A percentile compares a stretch with the other conserved stretches of the same genome.
phyloP scores from a whole-genome alignment of 805 yeast species.

The Candida sonorensis region DNA sequence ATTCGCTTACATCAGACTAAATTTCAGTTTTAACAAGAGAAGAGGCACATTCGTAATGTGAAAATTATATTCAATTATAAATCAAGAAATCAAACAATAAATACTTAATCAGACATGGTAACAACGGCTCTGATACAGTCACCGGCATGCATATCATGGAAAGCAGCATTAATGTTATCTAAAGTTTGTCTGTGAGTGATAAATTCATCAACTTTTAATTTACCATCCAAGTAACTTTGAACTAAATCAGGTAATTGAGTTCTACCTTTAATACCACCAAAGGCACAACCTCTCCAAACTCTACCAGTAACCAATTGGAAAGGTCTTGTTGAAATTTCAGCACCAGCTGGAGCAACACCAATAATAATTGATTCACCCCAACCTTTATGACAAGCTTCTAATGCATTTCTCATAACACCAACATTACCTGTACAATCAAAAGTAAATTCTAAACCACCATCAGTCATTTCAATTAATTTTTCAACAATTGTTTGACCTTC shows the following conservation, averaged over 20 bases:
- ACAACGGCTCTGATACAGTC: slow-evolving; percentile 87
- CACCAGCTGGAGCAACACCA: slow-evolving; percentile 98
- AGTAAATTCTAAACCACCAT: slow-evolving; percentile 94
- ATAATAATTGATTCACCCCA: slow-evolving; percentile 96
- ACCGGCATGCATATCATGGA: slow-evolving; percentile 92
- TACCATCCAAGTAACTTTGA: slow-evolving; percentile 75
- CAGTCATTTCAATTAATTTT: slow-evolving; percentile 80
- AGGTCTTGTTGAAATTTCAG: slow-evolving; percentile 95
- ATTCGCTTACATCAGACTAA: too few species aligned
- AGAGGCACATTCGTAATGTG: too few species aligned
- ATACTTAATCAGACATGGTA: slow-evolving; percentile 24
- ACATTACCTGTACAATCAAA: slow-evolving; percentile 98
- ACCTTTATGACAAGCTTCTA: slow-evolving; percentile 97
- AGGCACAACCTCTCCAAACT: slow-evolving; percentile 99
- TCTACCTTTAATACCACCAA: slow-evolving; percentile 98
- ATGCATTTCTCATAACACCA: slow-evolving; percentile 89
- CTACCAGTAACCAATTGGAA: slow-evolving; percentile 99
- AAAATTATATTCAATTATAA: too few species aligned
- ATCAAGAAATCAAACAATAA: too few species aligned
- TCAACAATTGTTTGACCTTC: slow-evolving; percentile 75
- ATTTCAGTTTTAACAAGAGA: too few species aligned
- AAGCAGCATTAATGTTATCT: slow-evolving; percentile 76
- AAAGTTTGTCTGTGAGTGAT: slow-evolving; percentile 85
- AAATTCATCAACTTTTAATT: slow-evolving; percentile 86
- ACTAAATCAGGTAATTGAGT: slow-evolving; percentile 89